Evolutionary conservation across 2,329 filamentous ascomycete species (phyloP).

Genomic region (Penicillium sp.): DNA sequence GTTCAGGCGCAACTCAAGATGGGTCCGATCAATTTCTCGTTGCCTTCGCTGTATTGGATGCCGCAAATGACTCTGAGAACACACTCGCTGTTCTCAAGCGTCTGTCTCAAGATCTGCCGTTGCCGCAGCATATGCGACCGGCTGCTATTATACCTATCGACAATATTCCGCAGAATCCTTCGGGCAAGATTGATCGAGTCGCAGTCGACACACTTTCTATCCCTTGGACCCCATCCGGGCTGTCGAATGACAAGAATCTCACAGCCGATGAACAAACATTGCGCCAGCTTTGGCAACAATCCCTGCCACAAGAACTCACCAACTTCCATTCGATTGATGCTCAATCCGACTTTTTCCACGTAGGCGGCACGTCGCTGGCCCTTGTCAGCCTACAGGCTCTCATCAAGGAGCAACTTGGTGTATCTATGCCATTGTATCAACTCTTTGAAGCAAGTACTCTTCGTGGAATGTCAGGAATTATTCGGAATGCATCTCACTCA

Average conservation of each 20-base stretch:
- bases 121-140: slow-evolving; percentile 42
- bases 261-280: slow-evolving; percentile 11
- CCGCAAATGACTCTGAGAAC: background rate
- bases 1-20: background rate
- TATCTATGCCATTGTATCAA: slow-evolving; percentile 14
- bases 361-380: slow-evolving; percentile 20
- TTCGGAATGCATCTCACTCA: slow-evolving; percentile 3
- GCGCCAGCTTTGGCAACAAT: slow-evolving; percentile 19
- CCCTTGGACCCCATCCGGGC: background rate
- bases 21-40: slow-evolving; percentile 11
- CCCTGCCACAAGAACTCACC: slow-evolving; percentile 12
- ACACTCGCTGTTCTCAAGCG: slow-evolving; percentile 21
- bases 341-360: slow-evolving; percentile 23
- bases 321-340: slow-evolving; percentile 12
- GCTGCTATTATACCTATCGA: slow-evolving; percentile 28
- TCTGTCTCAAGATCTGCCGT: slow-evolving; percentile 29
- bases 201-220: slow-evolving; percentile 11
- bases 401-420: slow-evolving; percentile 11
- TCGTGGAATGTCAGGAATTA: slow-evolving; percentile 13
- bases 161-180: slow-evolving; percentile 28
- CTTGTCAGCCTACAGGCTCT: slow-evolving; percentile 16
- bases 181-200: slow-evolving; percentile 32
- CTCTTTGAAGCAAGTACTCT: slow-evolving; percentile 22
- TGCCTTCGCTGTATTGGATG: slow-evolving; percentile 13
- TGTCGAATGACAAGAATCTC: background rate